phyloP scores from a whole-genome alignment of 495 filamentous ascomycete genomes.

The Aspergillus incahuasiensis region DNA sequence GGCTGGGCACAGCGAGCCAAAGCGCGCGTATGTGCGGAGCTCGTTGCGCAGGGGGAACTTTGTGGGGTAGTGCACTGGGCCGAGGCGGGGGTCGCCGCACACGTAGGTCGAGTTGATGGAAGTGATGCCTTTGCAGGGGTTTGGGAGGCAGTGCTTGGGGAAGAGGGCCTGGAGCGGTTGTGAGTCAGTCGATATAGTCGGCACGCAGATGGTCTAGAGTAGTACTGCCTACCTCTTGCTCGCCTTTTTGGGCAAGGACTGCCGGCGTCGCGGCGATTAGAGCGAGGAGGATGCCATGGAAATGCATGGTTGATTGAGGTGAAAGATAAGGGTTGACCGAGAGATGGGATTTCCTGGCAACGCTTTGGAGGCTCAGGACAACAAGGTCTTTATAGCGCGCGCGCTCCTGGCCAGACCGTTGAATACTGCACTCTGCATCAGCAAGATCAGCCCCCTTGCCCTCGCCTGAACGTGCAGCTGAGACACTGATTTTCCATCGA shows the following conservation, averaged over 20 bases:
- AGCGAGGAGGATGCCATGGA: not conserved
- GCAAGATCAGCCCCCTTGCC: not conserved
- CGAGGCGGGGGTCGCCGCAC: slow-evolving; percentile 50
- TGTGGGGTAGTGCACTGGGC: slow-evolving; percentile 39
- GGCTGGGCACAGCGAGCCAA: slow-evolving; percentile 44
- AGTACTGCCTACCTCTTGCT: not conserved
- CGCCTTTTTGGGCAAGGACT: not conserved
- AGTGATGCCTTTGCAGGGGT: slow-evolving; percentile 39
- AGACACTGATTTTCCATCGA: not conserved
- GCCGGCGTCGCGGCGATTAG: not conserved
- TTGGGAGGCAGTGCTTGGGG: slow-evolving; percentile 9
- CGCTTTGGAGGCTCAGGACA: not conserved
- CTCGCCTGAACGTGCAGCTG: not conserved
- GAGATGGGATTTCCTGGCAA: not conserved
- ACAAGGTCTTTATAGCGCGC: not conserved
- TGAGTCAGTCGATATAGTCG: too few relatives aligned
- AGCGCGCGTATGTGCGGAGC: slow-evolving; percentile 40
- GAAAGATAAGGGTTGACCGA: not conserved
- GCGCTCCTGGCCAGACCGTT: not conserved
- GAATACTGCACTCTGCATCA: not conserved
- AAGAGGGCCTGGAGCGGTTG: slow-evolving; percentile 1
- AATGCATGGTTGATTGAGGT: not conserved
- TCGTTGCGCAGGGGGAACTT: slow-evolving; percentile 34
- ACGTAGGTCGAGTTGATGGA: slow-evolving; percentile 35
- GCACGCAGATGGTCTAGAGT: not conserved